A percentile compares a stretch with the other conserved stretches of the same genome.
phyloP scores from a whole-genome alignment of 768 basidiomycete genomes.

The Kwoniella bestiolae region DNA sequence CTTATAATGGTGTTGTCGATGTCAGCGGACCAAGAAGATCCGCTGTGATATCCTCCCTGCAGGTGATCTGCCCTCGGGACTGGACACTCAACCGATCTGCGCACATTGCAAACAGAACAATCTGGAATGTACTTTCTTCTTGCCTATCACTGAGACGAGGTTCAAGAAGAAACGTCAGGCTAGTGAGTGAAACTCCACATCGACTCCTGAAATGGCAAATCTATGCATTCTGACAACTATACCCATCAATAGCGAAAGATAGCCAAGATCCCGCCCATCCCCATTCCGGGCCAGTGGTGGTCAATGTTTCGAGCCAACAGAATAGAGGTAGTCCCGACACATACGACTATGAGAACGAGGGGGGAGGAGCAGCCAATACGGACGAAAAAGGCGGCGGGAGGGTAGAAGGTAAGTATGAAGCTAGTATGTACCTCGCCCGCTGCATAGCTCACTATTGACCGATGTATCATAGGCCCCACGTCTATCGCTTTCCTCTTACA shows the following conservation, averaged over 20 bases:
- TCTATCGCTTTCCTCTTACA: constrained; percentile 84
- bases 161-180: constrained; percentile 92
- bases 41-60: constrained; percentile 74
- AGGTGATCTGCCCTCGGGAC: constrained; percentile 64
- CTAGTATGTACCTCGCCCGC: neutral
- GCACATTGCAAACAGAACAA: constrained; percentile 93
- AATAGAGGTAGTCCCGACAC: neutral
- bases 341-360: constrained; percentile 6
- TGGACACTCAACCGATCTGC: constrained; percentile 69
- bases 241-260: neutral
- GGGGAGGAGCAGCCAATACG: neutral
- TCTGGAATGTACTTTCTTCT: constrained; percentile 95
- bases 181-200: constrained; percentile 65
- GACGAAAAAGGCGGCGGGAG: constrained; percentile 9
- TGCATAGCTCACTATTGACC: neutral
- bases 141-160: constrained; percentile 96
- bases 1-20: too few species aligned
- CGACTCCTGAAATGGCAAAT: constrained; percentile 2
- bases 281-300: neutral
- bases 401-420: constrained; percentile 50
- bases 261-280: neutral
- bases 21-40: constrained; percentile 56
- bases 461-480: constrained; percentile 71
- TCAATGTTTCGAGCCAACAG: neutral
- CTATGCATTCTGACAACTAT: neutral